A percentile compares a stretch with the other conserved stretches of the same genome.
phyloP scores from a whole-genome alignment of 441 rosid genomes.

The Croton laevigatus region DNA sequence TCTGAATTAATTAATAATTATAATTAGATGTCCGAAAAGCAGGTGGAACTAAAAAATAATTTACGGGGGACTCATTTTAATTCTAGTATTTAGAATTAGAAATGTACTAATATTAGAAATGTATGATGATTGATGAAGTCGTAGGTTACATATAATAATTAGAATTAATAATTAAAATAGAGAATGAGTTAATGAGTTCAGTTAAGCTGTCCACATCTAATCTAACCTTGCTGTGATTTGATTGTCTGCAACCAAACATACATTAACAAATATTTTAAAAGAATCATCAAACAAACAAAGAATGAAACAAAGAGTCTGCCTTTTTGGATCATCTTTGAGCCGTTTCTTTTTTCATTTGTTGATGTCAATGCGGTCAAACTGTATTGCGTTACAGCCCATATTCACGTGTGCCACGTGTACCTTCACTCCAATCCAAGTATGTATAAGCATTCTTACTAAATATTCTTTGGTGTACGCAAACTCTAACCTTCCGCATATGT shows the following conservation, averaged over 20 bases:
- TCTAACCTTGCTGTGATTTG: conserved; percentile 24
- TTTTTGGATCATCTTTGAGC: conserved; percentile 9
- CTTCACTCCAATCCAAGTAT: neutral
- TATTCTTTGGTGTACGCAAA: neutral
- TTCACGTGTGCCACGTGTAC: conserved; percentile 35
- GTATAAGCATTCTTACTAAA: neutral
- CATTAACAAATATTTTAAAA: conserved; percentile 9
- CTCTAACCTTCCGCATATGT: neutral
- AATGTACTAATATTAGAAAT: too few relatives aligned
- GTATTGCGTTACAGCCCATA: conserved; percentile 31
- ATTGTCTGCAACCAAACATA: conserved; percentile 35
- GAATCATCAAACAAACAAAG: neutral
- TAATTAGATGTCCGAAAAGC: too few relatives aligned
- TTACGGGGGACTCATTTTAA: too few relatives aligned
- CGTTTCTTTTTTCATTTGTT: neutral
- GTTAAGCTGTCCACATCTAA: conserved; percentile 8
- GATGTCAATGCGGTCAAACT: conserved; percentile 20
- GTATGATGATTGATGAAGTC: too few relatives aligned
- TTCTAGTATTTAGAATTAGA: too few relatives aligned
- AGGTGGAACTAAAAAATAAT: too few relatives aligned
- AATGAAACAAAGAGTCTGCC: too few relatives aligned
- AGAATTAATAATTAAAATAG: too few relatives aligned
- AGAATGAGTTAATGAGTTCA: neutral
- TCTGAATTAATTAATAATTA: too few relatives aligned
- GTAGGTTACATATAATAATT: too few relatives aligned